Evolutionary conservation across 2,329 filamentous ascomycete species (phyloP).

Genomic region (Fusarium multiceps): DNA sequence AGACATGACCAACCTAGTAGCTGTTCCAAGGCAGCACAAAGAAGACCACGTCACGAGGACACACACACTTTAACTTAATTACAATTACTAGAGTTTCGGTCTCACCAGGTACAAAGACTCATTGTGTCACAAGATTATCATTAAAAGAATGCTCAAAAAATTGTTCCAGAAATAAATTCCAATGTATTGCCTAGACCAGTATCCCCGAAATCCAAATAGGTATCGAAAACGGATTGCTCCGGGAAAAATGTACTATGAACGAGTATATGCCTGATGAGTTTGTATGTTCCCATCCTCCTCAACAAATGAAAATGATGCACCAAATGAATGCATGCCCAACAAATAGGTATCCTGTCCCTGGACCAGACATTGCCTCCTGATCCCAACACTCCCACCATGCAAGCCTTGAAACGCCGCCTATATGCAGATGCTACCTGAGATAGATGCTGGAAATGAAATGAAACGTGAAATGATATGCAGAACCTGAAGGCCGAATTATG

Average conservation of each 20-base stretch:
- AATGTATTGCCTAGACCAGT: conserved; percentile 7
- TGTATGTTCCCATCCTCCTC: conserved; percentile 21
- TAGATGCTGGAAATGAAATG: conserved; percentile 21
- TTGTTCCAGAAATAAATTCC: conserved; percentile 4
- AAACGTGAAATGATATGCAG: conserved; percentile 17
- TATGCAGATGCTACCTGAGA: conserved; percentile 34
- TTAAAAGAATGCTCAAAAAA: background rate
- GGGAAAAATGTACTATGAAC: conserved; percentile 28
- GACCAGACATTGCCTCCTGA: conserved; percentile 37
- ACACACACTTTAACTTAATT: background rate
- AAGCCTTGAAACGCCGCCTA: conserved; percentile 37
- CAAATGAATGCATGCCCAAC: conserved; percentile 13
- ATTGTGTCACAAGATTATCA: conserved; percentile 7
- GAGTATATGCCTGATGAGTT: conserved; percentile 8
- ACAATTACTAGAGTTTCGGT: background rate
- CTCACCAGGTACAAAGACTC: background rate
- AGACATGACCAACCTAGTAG: background rate
- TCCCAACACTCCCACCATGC: conserved; percentile 30
- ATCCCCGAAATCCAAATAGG: conserved; percentile 38
- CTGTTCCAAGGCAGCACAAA: conserved; percentile 9
- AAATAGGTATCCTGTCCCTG: conserved; percentile 22
- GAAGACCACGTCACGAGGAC: conserved; percentile 14
- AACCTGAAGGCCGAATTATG: conserved; percentile 42
- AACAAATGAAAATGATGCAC: conserved; percentile 8
- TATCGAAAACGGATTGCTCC: conserved; percentile 43